Evolutionary conservation across 1,139 yeast species (phyloP), one percentile per base, ranked within the genome.

Genomic region (Geotrichum klebahnii): DNA sequence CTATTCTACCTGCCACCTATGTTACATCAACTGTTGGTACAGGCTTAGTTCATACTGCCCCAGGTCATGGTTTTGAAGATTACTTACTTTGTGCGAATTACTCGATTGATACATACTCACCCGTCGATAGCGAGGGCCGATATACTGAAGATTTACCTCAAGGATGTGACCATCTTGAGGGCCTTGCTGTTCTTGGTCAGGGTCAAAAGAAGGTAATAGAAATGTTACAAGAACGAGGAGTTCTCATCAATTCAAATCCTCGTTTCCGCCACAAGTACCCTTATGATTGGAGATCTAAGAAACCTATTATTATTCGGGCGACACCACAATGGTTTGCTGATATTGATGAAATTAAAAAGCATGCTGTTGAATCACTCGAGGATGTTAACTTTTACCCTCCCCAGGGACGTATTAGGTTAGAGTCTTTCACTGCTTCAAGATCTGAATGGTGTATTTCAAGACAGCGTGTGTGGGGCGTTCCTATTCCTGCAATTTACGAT

Each of bases 391-490:
- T 92, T 60, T 70, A 75, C 49, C 98, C 98, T 0, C 78, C 76
- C 43, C 68, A 78, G 4, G 97, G 97, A 1, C 70, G 71, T 38
- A 82, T 78, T 50, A 73, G 98, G 56, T 74, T 92, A 36, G 63
- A 75, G 1, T 79, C 95, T 32, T 92, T 90, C 62, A 78, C 90
- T 28, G 73, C 72, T 17, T 81, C 83, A 50, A 79, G 99, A 67
- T 80, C 81, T 55, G 98, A 92, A 64, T 92, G 99, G 99, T 92
- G 99, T 68, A 89, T 92, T 44, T 90, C 97, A 0, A 77, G 99
- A 59, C 99, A 92, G 67, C 78, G 99, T 58, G 77, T 80, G n/a
- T 92, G 99, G 99, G 99, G 99, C 44, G 97, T 92, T 35, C 98
- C 98, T 0, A 84, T 92, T 40, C 98, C 98, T 0, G 92, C 87